Evolutionary conservation across 345 rosid genomes (phyloP).

Genomic region (Sapria himalayana): DNA sequence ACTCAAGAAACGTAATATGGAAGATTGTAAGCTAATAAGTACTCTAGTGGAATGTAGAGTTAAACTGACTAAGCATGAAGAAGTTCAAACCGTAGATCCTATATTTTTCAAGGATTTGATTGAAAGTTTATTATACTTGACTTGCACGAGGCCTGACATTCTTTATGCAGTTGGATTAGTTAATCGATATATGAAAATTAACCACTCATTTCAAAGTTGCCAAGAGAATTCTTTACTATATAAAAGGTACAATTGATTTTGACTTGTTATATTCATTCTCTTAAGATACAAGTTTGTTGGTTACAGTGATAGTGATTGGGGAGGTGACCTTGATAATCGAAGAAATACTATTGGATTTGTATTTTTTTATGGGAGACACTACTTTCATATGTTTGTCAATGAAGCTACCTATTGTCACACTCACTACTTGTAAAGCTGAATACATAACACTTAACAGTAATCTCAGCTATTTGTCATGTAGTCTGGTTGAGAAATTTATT

Average conservation of each 20-base stretch:
- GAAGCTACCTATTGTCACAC: background rate
- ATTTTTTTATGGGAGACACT: background rate
- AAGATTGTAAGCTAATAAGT: background rate
- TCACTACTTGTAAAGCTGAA: conserved; percentile 1
- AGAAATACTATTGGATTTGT: background rate
- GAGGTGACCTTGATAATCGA: background rate
- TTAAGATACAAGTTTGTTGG: background rate
- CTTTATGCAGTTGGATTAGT: conserved; percentile 2
- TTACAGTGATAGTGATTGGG: background rate
- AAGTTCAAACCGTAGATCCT: background rate
- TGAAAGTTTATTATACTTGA: background rate
- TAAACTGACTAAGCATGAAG: conserved; percentile 1
- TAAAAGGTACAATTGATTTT: background rate
- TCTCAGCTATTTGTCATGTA: background rate
- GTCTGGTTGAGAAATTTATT: background rate
- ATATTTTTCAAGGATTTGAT: background rate
- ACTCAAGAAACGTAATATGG: background rate
- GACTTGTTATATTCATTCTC: background rate
- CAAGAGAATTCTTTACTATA: background rate
- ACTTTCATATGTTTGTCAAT: background rate
- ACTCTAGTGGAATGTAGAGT: conserved; percentile 1
- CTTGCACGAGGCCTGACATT: background rate
- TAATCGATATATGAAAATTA: background rate
- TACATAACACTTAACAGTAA: background rate
- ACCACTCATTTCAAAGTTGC: background rate